phyloP scores from a whole-genome alignment of 83 land plant species.

The Picea abies region DNA sequence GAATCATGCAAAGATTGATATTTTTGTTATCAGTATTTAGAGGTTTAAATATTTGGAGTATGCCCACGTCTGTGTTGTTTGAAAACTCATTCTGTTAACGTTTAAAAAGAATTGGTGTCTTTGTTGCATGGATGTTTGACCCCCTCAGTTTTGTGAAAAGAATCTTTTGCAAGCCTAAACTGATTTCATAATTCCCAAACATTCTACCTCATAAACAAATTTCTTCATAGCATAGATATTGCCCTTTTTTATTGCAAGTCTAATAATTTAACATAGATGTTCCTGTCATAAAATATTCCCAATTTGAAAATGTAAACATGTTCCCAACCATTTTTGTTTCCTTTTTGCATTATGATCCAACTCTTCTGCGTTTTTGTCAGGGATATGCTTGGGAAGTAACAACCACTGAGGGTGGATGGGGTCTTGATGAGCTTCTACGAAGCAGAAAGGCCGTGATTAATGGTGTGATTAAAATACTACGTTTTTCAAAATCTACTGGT shows the following conservation, averaged over 20 bases:
- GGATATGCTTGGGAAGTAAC: conserved; percentile 98
- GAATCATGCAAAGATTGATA: neutral
- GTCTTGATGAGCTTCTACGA: conserved; percentile 74
- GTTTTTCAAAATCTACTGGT: neutral
- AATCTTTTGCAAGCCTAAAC: neutral
- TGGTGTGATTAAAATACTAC: conserved; percentile 36
- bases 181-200: neutral
- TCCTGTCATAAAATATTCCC: neutral
- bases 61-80: neutral
- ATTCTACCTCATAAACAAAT: neutral
- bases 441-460: conserved; percentile 68
- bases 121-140: neutral
- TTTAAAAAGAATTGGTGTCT: neutral
- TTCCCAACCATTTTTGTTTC: neutral
- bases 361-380: conserved; percentile 31
- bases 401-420: conserved; percentile 87
- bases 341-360: neutral
- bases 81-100: neutral
- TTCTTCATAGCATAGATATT: neutral
- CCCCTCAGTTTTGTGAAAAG: neutral
- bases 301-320: neutral
- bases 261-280: neutral
- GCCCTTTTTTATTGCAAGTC: neutral
- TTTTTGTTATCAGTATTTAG: neutral
- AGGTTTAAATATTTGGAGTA: neutral